Percentiles rank a stretch among this genome's conserved stretches.
Conservation (phyloP, 345 rosid genomes). For the Pistacia vera region DNA sequence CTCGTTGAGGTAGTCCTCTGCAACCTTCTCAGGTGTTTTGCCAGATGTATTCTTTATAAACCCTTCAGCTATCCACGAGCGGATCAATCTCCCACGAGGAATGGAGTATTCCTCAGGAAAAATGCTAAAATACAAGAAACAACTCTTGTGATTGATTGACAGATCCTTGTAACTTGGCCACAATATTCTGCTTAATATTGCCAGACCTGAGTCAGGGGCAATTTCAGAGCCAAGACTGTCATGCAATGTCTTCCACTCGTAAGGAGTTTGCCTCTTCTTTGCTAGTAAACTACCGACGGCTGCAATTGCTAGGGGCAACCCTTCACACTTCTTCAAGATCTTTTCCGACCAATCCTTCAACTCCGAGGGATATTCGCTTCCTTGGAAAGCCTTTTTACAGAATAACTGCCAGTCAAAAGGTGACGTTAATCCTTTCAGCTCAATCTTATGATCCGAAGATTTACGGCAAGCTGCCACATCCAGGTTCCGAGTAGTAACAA, state of each 20-base stretch:
- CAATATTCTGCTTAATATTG: neutral
- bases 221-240: constrained; percentile 18
- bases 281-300: constrained; percentile 14
- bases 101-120: constrained; percentile 28
- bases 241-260: constrained; percentile 20
- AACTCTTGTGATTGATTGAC: constrained; percentile 9
- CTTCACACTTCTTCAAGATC: constrained; percentile 27
- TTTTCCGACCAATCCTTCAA: constrained; percentile 16
- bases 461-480: constrained; percentile 1
- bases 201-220: neutral
- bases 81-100: constrained; percentile 4
- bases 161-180: constrained; percentile 26
- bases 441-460: neutral
- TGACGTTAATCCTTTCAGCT: constrained; percentile 6
- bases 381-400: constrained; percentile 17
- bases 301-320: constrained; percentile 21
- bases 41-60: constrained; percentile 17
- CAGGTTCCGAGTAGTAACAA: constrained; percentile 7
- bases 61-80: constrained; percentile 26
- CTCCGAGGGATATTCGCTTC: constrained; percentile 9
- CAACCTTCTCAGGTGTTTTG: constrained; percentile 17
- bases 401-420: constrained; percentile 7
- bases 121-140: constrained; percentile 24
- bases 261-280: neutral
- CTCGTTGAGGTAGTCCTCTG: constrained; percentile 18